These are phyloP conservation scores for Diaporthe amygdali DNA, from an alignment of 2,329 filamentous ascomycete species.

Conservation along the genomic window DNA sequence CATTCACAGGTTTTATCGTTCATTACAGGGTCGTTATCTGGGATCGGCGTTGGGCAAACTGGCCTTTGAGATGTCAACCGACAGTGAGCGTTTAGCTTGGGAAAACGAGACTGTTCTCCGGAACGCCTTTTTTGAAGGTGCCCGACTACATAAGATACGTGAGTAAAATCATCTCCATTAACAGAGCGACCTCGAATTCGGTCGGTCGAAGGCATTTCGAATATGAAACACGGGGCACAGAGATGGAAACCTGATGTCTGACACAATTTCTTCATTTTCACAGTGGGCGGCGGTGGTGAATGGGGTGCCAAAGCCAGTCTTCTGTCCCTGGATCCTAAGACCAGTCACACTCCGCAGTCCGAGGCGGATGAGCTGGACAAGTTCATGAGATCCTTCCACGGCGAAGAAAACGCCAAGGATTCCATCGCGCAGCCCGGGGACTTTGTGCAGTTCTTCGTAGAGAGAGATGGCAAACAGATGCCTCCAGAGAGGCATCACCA, in stretches of 20 bases:
- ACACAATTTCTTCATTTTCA: conserved; percentile 15
- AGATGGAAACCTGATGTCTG: background rate
- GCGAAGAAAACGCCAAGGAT: conserved; percentile 42
- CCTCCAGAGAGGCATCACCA: background rate
- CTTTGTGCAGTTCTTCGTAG: conserved; percentile 69
- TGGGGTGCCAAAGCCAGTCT: conserved; percentile 84
- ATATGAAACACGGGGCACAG: background rate
- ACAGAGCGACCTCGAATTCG: background rate
- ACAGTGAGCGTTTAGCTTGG: conserved; percentile 14
- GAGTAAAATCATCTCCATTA: conserved; percentile 31
- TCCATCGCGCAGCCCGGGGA: conserved; percentile 68
- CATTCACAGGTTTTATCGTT: background rate
- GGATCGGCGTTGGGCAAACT: conserved; percentile 3
- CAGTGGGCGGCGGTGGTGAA: conserved; percentile 81
- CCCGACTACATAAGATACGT: conserved; percentile 53
- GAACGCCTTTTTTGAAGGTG: conserved; percentile 3
- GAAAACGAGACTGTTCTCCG: background rate
- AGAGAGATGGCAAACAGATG: conserved; percentile 33
- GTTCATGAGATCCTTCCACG: conserved; percentile 57
- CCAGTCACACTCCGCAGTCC: conserved; percentile 47
- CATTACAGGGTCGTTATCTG: background rate
- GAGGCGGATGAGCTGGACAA: conserved; percentile 58
- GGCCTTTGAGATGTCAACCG: conserved; percentile 12
- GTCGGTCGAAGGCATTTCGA: background rate
- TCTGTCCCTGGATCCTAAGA: conserved; percentile 77